Evolutionary conservation across 2,329 filamentous ascomycete genomes (phyloP).

Genomic region (Alternaria angustiovoidea): DNA sequence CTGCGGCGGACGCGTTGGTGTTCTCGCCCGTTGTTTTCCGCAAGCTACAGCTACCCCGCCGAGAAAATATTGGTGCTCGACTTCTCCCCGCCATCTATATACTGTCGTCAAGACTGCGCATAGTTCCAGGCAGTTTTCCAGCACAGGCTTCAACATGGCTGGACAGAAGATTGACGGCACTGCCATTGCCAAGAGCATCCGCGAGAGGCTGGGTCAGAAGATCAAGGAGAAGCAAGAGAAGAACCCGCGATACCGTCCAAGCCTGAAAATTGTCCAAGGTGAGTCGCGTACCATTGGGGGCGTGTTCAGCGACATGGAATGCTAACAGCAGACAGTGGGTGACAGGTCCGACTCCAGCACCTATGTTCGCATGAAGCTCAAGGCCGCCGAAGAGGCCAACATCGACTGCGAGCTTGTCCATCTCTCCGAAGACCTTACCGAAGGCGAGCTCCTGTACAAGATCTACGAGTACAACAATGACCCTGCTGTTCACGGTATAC

Average conservation of each 20-base stretch:
- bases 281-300: constrained; percentile 39
- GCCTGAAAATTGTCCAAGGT: constrained; percentile 95
- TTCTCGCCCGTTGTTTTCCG: constrained; percentile 40
- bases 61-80: constrained; percentile 36
- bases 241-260: constrained; percentile 89
- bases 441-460: constrained; percentile 84
- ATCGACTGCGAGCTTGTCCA: constrained; percentile 88
- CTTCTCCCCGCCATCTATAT: constrained; percentile 28
- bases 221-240: constrained; percentile 81
- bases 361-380: constrained; percentile 99
- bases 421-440: constrained; percentile 80
- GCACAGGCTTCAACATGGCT: constrained; percentile 72
- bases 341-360: constrained; percentile 93
- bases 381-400: constrained; percentile 93
- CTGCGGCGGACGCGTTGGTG: constrained; percentile 39
- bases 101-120: constrained; percentile 21
- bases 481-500: constrained; percentile 83
- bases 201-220: constrained; percentile 79
- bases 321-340: constrained; percentile 68
- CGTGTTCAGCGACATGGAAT: not conserved
- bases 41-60: constrained; percentile 43
- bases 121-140: constrained; percentile 54
- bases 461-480: constrained; percentile 88
- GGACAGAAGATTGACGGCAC: constrained; percentile 95
- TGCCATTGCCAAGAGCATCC: constrained; percentile 90